Evolutionary conservation across 1,139 yeast genomes (phyloP).

Genomic region (Starmera stellimalicola): DNA sequence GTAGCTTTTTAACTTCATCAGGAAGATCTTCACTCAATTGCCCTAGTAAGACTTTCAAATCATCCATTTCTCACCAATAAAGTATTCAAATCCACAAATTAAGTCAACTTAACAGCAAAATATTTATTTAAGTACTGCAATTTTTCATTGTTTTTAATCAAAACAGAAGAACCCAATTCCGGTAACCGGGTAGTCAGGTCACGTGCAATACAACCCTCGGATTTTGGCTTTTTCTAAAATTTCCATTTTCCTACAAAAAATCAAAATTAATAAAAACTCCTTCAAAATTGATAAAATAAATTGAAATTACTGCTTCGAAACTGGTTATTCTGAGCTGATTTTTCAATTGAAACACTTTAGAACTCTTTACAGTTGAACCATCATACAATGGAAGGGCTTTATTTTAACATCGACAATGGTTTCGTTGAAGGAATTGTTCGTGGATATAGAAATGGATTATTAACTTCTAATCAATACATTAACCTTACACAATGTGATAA

Average conservation of each 20-base stretch:
- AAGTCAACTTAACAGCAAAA: too few relatives aligned
- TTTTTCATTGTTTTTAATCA: too few relatives aligned
- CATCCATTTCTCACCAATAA: not conserved
- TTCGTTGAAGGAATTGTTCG: constrained; percentile 91
- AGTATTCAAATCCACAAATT: too few relatives aligned
- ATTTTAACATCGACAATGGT: constrained; percentile 80
- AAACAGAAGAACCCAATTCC: not conserved
- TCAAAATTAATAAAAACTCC: too few relatives aligned
- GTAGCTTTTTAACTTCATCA: not conserved
- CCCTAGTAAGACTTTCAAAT: constrained; percentile 1
- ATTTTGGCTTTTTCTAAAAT: too few relatives aligned
- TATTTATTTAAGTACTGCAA: too few relatives aligned
- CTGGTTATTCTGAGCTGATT: too few relatives aligned
- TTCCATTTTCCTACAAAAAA: too few relatives aligned
- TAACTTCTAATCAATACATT: constrained; percentile 71
- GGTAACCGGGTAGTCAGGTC: not conserved
- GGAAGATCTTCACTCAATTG: constrained; percentile 2
- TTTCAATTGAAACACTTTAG: too few relatives aligned
- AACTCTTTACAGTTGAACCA: not conserved
- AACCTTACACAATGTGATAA: constrained; percentile 94
- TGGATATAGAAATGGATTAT: constrained; percentile 82
- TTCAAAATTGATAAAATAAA: too few relatives aligned
- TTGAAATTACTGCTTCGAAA: too few relatives aligned
- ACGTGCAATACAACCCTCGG: not conserved
- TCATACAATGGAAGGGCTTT: constrained; percentile 67